phyloP scores from a whole-genome alignment of 306 rosid species.

The Castanospermum australe region DNA sequence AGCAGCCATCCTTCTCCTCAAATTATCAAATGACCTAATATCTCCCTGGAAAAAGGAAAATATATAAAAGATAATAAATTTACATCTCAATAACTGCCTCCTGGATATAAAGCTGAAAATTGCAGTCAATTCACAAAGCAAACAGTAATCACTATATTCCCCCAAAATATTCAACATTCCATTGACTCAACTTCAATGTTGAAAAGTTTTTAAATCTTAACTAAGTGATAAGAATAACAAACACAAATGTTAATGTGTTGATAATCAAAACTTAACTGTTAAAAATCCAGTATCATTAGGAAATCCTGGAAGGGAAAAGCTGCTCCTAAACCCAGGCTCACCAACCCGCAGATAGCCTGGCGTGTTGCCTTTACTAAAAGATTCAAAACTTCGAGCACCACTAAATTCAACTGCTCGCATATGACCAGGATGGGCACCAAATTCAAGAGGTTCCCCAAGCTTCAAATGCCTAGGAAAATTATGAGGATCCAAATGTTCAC shows the following conservation, averaged over 20 bases:
- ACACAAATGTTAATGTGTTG: constrained; percentile 1
- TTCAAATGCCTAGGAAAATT: constrained; percentile 60
- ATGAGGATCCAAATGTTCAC: constrained; percentile 72
- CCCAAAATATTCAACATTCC: constrained; percentile 3
- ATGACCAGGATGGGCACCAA: constrained; percentile 69
- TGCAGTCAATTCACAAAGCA: not conserved
- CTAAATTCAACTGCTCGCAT: constrained; percentile 58
- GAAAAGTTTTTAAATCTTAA: not conserved
- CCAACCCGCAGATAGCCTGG: constrained; percentile 76
- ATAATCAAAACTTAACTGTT: constrained; percentile 64
- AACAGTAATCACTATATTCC: not conserved
- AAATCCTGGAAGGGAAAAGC: constrained; percentile 73
- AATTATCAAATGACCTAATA: constrained; percentile 61
- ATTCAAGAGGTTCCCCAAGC: constrained; percentile 61
- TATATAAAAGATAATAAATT: not conserved
- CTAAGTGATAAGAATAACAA: constrained; percentile 1
- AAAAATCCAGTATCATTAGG: constrained; percentile 64
- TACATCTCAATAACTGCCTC: not conserved
- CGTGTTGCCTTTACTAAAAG: constrained; percentile 59
- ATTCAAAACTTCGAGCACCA: constrained; percentile 66
- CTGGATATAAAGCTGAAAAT: not conserved
- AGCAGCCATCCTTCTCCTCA: constrained; percentile 69
- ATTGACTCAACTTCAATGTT: constrained; percentile 12
- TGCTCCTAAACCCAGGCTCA: constrained; percentile 97
- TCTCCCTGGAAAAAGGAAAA: constrained; percentile 58